Evolutionary conservation across 768 basidiomycete genomes (phyloP).

Genomic region (Rhodosporidiobolus sp.): DNA sequence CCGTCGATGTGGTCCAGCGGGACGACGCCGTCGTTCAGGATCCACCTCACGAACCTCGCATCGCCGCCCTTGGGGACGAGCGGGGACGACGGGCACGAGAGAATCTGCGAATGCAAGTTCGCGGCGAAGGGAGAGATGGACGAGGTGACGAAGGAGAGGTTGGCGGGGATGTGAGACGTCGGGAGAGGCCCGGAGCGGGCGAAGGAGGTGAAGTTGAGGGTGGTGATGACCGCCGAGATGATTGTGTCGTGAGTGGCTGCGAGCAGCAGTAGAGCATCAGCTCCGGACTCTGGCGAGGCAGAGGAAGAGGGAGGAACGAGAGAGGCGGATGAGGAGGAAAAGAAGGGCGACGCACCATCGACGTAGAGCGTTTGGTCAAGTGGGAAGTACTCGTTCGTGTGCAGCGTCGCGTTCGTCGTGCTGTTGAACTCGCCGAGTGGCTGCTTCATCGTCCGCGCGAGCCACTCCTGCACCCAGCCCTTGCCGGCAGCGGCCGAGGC

Average conservation of each 20-base stretch:
- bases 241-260: neutral
- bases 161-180: slow-evolving; percentile 47
- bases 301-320: slow-evolving; percentile 9
- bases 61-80: neutral
- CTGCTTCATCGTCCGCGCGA: slow-evolving; percentile 66
- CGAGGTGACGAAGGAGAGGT: slow-evolving; percentile 64
- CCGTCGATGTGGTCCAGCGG: slow-evolving; percentile 74
- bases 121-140: slow-evolving; percentile 83
- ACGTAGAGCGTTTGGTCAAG: slow-evolving; percentile 49
- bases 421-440: slow-evolving; percentile 69
- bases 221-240: slow-evolving; percentile 45
- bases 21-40: slow-evolving; percentile 82
- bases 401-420: slow-evolving; percentile 77
- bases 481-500: slow-evolving; percentile 57
- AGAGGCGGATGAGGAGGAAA: slow-evolving; percentile 49
- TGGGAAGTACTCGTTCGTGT: slow-evolving; percentile 50
- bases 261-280: neutral
- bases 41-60: slow-evolving; percentile 65
- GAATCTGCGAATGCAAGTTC: slow-evolving; percentile 64
- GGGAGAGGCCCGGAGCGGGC: slow-evolving; percentile 46
- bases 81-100: slow-evolving; percentile 55
- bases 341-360: slow-evolving; percentile 45
- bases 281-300: too few species aligned
- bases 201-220: slow-evolving; percentile 50
- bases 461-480: slow-evolving; percentile 63